Evolutionary conservation across 345 rosid genomes (phyloP).

Genomic region (Gossypium turneri): DNA sequence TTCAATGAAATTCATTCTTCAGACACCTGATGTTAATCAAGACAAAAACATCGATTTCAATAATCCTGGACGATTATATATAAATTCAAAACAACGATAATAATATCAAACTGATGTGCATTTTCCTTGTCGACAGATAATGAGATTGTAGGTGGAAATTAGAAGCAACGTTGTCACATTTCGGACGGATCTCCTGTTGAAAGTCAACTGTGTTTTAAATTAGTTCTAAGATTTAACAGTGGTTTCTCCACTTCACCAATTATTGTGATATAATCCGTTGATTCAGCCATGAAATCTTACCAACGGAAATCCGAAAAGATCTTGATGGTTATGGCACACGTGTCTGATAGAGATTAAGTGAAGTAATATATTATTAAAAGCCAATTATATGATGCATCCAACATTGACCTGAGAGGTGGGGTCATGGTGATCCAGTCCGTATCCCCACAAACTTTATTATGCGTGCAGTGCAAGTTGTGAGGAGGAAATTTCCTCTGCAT

Average conservation of each 20-base stretch:
- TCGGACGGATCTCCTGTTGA: neutral
- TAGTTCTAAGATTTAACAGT: neutral
- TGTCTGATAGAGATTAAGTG: neutral
- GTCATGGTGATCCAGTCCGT: neutral
- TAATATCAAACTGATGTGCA: neutral
- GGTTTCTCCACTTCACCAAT: neutral
- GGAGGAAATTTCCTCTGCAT: constrained; percentile 10
- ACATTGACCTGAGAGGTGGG: too few relatives aligned
- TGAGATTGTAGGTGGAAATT: neutral
- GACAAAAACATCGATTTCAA: neutral
- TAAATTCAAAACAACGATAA: neutral
- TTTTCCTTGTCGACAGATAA: neutral
- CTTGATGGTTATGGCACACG: neutral
- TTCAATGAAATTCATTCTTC: neutral
- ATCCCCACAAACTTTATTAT: neutral
- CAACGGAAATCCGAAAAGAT: neutral
- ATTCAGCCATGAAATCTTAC: constrained; percentile 5
- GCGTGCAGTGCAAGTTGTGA: constrained; percentile 11
- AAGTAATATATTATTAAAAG: neutral
- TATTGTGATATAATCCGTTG: neutral
- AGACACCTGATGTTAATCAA: neutral
- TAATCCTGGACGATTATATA: neutral
- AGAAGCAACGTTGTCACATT: neutral
- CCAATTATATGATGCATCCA: too few relatives aligned
- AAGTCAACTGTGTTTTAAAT: neutral